Evolutionary conservation across 2,329 filamentous ascomycete species (phyloP).

Genomic region (Verticillium nonalfalfae): DNA sequence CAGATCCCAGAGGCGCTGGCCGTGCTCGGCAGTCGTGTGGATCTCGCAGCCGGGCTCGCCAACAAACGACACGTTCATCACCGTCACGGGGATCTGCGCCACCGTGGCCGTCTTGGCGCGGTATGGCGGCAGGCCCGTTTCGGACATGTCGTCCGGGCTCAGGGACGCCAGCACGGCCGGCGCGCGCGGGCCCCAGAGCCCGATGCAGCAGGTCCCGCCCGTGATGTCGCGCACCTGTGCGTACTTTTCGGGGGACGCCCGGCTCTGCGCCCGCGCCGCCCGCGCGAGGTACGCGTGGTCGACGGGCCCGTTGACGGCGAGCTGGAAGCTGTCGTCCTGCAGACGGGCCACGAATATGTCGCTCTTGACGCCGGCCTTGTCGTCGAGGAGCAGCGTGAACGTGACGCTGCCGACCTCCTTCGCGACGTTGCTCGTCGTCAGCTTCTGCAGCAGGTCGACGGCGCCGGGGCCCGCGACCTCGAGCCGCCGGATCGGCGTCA

Average conservation of each 20-base stretch:
- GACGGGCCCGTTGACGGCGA: slow-evolving; percentile 48
- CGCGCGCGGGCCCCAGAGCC: slow-evolving; percentile 55
- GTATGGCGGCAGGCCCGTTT: slow-evolving; percentile 41
- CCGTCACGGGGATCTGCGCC: slow-evolving; percentile 48
- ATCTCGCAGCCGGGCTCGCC: slow-evolving; percentile 60
- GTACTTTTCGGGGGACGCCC: slow-evolving; percentile 30
- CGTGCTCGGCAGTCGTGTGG: slow-evolving; percentile 52
- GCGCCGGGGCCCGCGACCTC: slow-evolving; percentile 53
- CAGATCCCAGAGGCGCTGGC: slow-evolving; percentile 51
- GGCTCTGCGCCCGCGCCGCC: slow-evolving; percentile 42
- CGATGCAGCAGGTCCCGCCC: slow-evolving; percentile 52
- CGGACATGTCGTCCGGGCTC: slow-evolving; percentile 37
- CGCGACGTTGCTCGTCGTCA: slow-evolving; percentile 44
- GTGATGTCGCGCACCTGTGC: slow-evolving; percentile 53
- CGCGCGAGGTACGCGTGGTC: slow-evolving; percentile 48
- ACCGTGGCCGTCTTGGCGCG: slow-evolving; percentile 41
- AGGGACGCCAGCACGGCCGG: slow-evolving; percentile 41
- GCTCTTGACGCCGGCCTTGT: slow-evolving; percentile 44
- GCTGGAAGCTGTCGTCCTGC: slow-evolving; percentile 41
- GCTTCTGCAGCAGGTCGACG: slow-evolving; percentile 43
- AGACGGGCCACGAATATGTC: slow-evolving; percentile 52
- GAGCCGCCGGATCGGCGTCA: slow-evolving; percentile 53
- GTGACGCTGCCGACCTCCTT: slow-evolving; percentile 42
- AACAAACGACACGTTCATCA: slow-evolving; percentile 51
- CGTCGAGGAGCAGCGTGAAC: slow-evolving; percentile 50